Percentiles rank a stretch among this genome's conserved stretches.
Conservation (phyloP, 1,139 yeast species). For the Spathaspora jeffriesii region DNA sequence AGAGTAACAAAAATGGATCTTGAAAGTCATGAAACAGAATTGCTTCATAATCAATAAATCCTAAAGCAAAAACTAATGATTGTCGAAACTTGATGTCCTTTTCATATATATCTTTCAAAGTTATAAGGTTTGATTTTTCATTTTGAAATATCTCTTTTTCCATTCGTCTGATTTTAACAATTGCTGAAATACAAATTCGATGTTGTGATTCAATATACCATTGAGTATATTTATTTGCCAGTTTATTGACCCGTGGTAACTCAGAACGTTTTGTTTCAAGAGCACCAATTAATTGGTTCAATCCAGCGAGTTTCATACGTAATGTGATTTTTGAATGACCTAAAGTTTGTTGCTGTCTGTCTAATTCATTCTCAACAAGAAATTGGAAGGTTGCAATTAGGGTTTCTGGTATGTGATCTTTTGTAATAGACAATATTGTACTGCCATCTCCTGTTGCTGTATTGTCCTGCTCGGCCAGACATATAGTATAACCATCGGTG, state of each 20-base stretch:
- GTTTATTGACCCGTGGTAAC: slow-evolving; percentile 8
- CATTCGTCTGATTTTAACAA: slow-evolving; percentile 46
- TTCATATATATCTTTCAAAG: slow-evolving; percentile 60
- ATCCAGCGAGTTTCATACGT: slow-evolving; percentile 60
- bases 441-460: slow-evolving; percentile 14
- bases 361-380: slow-evolving; percentile 47
- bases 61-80: slow-evolving; percentile 56
- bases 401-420: slow-evolving; percentile 41
- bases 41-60: slow-evolving; percentile 55
- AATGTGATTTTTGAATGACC: slow-evolving; percentile 26
- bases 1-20: slow-evolving; percentile 62
- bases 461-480: slow-evolving; percentile 20
- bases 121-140: slow-evolving; percentile 38
- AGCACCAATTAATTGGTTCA: slow-evolving; percentile 56
- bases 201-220: slow-evolving; percentile 46
- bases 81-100: slow-evolving; percentile 56
- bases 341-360: slow-evolving; percentile 38
- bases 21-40: slow-evolving; percentile 46
- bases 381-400: slow-evolving; percentile 53
- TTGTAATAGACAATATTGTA: slow-evolving; percentile 40
- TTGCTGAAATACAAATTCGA: slow-evolving; percentile 41
- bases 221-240: slow-evolving; percentile 22
- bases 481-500: slow-evolving; percentile 47
- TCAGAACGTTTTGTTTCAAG: slow-evolving; percentile 45
- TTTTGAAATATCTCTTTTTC: slow-evolving; percentile 53